phyloP scores from a whole-genome alignment of 1,139 yeast genomes.

The Hyphopichia burtonii region DNA sequence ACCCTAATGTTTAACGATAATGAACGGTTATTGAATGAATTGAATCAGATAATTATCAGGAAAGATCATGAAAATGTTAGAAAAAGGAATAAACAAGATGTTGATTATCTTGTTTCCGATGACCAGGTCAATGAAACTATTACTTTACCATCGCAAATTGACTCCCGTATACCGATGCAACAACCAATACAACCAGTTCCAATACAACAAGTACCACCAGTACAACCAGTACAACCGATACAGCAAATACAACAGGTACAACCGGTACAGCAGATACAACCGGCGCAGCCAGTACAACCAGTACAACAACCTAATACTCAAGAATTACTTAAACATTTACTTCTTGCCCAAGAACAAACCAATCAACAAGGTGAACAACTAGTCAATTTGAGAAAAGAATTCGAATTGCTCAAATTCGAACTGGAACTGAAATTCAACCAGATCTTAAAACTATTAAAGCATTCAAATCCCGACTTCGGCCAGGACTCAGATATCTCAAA shows the following conservation, averaged over 20 bases:
- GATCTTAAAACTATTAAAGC: neutral
- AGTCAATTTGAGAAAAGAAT: neutral
- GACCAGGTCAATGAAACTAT: no score
- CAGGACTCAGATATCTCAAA: neutral
- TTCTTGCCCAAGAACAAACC: neutral
- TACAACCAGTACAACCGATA: no score
- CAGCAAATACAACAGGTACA: no score
- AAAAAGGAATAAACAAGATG: conserved; percentile 7
- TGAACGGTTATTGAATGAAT: conserved; percentile 20
- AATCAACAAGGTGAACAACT: neutral
- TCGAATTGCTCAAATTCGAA: neutral
- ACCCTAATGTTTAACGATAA: conserved; percentile 23
- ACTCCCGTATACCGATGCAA: no score
- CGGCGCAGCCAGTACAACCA: neutral
- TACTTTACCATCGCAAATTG: no score
- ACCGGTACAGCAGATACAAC: no score
- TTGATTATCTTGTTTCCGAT: neutral
- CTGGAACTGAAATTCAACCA: neutral
- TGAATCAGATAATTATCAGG: conserved; percentile 15
- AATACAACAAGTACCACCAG: no score
- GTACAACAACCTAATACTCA: neutral
- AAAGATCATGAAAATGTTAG: conserved; percentile 11
- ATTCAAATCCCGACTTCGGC: no score
- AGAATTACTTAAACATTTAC: neutral
- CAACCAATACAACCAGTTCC: no score